Conservation (phyloP, 2,329 filamentous ascomycete genomes). For the Fusarium ambrosium region DNA sequence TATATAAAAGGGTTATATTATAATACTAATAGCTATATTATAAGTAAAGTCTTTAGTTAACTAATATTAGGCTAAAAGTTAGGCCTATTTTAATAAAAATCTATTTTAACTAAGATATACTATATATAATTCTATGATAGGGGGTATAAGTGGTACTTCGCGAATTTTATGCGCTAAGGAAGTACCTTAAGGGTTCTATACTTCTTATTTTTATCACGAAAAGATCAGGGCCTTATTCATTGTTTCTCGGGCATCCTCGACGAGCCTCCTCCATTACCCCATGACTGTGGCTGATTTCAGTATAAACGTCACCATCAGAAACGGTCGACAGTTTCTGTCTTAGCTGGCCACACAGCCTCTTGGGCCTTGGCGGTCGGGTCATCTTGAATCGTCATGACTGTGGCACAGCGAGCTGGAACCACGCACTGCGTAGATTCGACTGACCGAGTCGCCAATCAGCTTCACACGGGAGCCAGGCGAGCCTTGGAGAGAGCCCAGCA, state of each 20-base stretch:
- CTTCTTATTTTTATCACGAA: too few relatives aligned
- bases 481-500: conserved; percentile 14
- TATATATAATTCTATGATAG: too few relatives aligned
- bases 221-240: too few relatives aligned
- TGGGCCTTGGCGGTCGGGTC: conserved; percentile 8
- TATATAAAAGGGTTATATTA: too few relatives aligned
- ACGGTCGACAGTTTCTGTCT: conserved; percentile 26
- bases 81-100: too few relatives aligned
- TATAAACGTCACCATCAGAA: conserved; percentile 43
- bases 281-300: conserved; percentile 38
- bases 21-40: too few relatives aligned
- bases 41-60: too few relatives aligned
- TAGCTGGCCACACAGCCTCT: conserved; percentile 13
- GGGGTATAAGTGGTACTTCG: too few relatives aligned
- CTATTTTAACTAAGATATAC: too few relatives aligned
- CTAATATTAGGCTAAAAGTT: too few relatives aligned
- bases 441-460: conserved; percentile 23
- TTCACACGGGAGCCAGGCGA: conserved; percentile 9
- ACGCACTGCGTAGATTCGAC: conserved; percentile 23
- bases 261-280: conserved; percentile 15
- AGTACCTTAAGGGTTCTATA: too few relatives aligned
- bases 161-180: too few relatives aligned
- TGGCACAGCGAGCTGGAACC: conserved; percentile 42
- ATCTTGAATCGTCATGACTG: conserved; percentile 36
- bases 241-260: conserved; percentile 23